These are phyloP conservation scores for Rutstroemia sp. DNA, from an alignment of 2,329 filamentous ascomycete species.

Conservation along the genomic window DNA sequence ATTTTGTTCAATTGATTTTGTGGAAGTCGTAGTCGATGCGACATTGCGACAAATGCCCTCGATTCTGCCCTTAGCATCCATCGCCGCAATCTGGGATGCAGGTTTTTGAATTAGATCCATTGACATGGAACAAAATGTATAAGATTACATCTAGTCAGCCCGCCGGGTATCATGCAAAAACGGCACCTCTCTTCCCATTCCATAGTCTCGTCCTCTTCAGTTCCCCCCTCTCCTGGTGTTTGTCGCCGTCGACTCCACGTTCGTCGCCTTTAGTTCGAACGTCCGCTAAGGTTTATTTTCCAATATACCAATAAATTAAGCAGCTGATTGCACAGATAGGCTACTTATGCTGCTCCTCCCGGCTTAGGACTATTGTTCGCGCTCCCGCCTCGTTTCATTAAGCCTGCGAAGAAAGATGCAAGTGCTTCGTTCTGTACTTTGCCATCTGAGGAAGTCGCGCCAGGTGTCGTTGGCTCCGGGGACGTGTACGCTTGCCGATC, in stretches of 20 bases:
- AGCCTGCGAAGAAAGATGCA: slow-evolving; percentile 50
- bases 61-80: neutral
- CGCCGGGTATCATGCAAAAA: slow-evolving; percentile 9
- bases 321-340: too few relatives aligned
- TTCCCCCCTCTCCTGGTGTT: neutral
- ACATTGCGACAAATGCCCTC: neutral
- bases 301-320: neutral
- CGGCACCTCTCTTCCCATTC: neutral
- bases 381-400: slow-evolving; percentile 44
- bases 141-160: slow-evolving; percentile 9
- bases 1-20: neutral
- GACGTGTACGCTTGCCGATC: slow-evolving; percentile 29
- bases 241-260: neutral
- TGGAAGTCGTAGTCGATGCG: neutral
- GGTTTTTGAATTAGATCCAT: slow-evolving; percentile 4
- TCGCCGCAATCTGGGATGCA: neutral
- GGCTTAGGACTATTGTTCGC: slow-evolving; percentile 27
- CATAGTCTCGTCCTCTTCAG: neutral
- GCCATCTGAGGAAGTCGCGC: slow-evolving; percentile 27
- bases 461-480: slow-evolving; percentile 28
- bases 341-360: slow-evolving; percentile 14
- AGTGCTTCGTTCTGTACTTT: slow-evolving; percentile 52
- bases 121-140: slow-evolving; percentile 10
- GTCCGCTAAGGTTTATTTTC: neutral
- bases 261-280: too few relatives aligned